These are phyloP conservation scores for Metarhizium guizhouense DNA, from an alignment of 2,329 filamentous ascomycete genomes.

Conservation along the genomic window DNA sequence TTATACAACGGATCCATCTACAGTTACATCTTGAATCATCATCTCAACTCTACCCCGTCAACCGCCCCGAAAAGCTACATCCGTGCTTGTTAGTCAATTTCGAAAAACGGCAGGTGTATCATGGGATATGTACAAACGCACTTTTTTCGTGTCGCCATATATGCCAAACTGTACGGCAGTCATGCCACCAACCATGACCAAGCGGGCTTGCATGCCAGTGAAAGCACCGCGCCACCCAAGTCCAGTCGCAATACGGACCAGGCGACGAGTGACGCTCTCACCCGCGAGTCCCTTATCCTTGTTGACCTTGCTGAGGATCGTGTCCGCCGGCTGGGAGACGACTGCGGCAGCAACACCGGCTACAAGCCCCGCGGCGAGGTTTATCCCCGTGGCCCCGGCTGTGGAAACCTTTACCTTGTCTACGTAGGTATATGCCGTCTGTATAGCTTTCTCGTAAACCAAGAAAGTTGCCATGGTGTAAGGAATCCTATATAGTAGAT, in stretches of 20 bases:
- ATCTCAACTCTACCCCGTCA: neutral
- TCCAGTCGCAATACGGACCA: conserved; percentile 83
- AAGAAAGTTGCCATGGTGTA: conserved; percentile 96
- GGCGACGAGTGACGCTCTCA: conserved; percentile 70
- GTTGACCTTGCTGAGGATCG: conserved; percentile 94
- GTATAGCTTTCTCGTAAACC: conserved; percentile 82
- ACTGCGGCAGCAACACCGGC: conserved; percentile 75
- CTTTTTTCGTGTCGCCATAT: conserved; percentile 67
- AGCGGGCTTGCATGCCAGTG: conserved; percentile 69
- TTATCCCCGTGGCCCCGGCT: conserved; percentile 67
- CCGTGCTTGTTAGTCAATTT: too few species aligned
- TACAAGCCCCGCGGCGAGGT: conserved; percentile 52
- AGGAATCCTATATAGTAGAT: conserved; percentile 51
- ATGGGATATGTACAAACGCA: too few species aligned
- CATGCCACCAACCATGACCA: conserved; percentile 57
- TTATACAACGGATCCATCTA: too few species aligned
- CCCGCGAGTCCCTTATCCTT: conserved; percentile 82
- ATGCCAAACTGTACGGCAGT: conserved; percentile 82
- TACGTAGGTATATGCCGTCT: conserved; percentile 53
- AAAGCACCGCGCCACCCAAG: conserved; percentile 72
- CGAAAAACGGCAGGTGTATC: too few species aligned
- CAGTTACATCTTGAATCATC: neutral
- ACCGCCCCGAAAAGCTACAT: too few species aligned
- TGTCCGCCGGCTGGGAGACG: conserved; percentile 84
- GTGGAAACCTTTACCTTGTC: conserved; percentile 64